Conservation (phyloP, 2,329 filamentous ascomycete species). For the Byssochlamys sp. region DNA sequence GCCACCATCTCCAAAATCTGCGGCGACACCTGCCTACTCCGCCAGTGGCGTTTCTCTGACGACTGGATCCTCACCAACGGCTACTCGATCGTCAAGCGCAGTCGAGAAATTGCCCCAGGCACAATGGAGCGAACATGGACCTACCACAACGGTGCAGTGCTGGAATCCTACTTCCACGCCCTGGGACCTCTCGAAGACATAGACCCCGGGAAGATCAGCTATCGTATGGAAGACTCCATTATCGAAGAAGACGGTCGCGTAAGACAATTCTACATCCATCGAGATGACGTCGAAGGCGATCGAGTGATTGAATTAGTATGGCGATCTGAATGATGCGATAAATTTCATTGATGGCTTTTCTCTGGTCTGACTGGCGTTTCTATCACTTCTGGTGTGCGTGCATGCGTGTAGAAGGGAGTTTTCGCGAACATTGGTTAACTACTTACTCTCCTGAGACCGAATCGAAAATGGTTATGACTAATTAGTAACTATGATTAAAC, state of each 20-base stretch:
- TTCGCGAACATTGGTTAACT: no score
- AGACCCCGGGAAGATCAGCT: conserved; percentile 44
- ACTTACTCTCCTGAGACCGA: background rate
- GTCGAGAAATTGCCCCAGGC: conserved; percentile 31
- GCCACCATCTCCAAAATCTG: conserved; percentile 44
- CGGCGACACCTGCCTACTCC: conserved; percentile 48
- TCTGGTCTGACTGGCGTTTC: background rate
- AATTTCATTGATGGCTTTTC: background rate
- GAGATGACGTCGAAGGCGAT: conserved; percentile 30
- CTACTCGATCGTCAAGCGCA: conserved; percentile 47
- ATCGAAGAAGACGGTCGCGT: conserved; percentile 36
- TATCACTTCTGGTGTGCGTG: background rate
- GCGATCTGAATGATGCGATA: conserved; percentile 11
- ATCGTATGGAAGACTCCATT: conserved; percentile 39
- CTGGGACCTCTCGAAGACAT: conserved; percentile 43
- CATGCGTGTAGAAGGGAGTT: no score
- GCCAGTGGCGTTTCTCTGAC: conserved; percentile 43
- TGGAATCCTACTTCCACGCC: conserved; percentile 42
- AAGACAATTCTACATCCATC: conserved; percentile 48
- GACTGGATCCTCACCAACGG: conserved; percentile 49
- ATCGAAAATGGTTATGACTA: no score
- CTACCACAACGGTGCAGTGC: conserved; percentile 33
- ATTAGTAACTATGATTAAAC: no score
- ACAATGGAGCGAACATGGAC: conserved; percentile 47
- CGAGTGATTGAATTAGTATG: conserved; percentile 34